Conservation (phyloP, 2,329 filamentous ascomycete genomes). For the Arthroderma sp. region DNA sequence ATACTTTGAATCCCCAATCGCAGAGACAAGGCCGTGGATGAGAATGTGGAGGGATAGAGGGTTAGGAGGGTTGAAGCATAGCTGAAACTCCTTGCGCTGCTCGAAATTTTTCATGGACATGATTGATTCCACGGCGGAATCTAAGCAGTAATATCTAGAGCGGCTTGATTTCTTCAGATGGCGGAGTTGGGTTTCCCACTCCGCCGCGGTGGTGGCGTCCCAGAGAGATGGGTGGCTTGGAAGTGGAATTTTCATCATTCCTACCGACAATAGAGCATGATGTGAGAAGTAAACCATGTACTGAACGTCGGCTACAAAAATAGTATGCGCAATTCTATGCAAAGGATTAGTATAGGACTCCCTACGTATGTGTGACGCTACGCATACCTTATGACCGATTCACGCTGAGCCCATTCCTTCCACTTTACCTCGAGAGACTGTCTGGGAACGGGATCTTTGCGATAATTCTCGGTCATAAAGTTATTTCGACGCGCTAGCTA, state of each 20-base stretch:
- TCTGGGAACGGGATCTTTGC: constrained; percentile 8
- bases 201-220: constrained; percentile 10
- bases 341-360: neutral
- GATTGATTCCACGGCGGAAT: constrained; percentile 12
- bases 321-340: constrained; percentile 13
- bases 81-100: constrained; percentile 9
- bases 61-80: constrained; percentile 9
- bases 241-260: constrained; percentile 15
- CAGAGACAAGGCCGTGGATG: constrained; percentile 13
- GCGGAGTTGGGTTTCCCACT: constrained; percentile 12
- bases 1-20: constrained; percentile 13
- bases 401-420: constrained; percentile 14
- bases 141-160: constrained; percentile 11
- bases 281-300: constrained; percentile 15
- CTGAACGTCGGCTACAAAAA: constrained; percentile 13
- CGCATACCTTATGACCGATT: constrained; percentile 12
- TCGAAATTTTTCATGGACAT: constrained; percentile 11
- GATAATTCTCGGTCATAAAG: constrained; percentile 10
- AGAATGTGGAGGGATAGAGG: constrained; percentile 12
- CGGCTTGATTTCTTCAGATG: constrained; percentile 9
- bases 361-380: neutral
- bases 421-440: constrained; percentile 12
- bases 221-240: constrained; percentile 12
- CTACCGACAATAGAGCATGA: constrained; percentile 11
- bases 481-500: constrained; percentile 13